Conservation (phyloP, 257 asterid species). For the Datura wrightii region DNA sequence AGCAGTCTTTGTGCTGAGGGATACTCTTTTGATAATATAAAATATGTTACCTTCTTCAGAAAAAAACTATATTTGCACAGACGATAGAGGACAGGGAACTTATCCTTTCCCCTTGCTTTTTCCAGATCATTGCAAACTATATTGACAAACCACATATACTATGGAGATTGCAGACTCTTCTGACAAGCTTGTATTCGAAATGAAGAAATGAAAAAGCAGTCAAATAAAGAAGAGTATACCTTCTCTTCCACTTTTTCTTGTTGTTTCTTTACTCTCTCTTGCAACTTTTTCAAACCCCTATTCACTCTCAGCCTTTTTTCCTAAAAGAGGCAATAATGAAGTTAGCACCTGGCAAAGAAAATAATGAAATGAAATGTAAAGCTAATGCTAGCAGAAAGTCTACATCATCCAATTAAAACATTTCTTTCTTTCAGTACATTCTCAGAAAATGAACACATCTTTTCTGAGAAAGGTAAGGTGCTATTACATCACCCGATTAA, state of each 20-base stretch:
- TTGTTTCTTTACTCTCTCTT: conserved; percentile 66
- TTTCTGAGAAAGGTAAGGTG: neutral
- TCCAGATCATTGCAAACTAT: neutral
- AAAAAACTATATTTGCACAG: neutral
- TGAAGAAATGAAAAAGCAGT: conserved; percentile 1
- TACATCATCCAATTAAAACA: neutral
- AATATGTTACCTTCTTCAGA: neutral
- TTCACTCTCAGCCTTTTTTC: conserved; percentile 70
- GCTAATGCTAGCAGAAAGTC: neutral
- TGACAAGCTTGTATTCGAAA: neutral
- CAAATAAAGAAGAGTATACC: conserved; percentile 40
- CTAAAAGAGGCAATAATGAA: conserved; percentile 39
- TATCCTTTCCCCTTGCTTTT: neutral
- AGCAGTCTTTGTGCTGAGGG: neutral
- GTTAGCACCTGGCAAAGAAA: conserved; percentile 27
- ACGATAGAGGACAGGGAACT: neutral
- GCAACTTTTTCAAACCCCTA: conserved; percentile 56
- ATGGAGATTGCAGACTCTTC: neutral
- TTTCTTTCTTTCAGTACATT: neutral
- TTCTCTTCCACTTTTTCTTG: conserved; percentile 74
- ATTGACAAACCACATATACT: neutral
- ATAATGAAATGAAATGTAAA: conserved; percentile 12
- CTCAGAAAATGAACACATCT: neutral
- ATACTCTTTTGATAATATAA: neutral
- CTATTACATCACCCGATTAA: neutral